Evolutionary conservation across 768 basidiomycete species (phyloP).

Genomic region (Phanerodontia chrysosporium): DNA sequence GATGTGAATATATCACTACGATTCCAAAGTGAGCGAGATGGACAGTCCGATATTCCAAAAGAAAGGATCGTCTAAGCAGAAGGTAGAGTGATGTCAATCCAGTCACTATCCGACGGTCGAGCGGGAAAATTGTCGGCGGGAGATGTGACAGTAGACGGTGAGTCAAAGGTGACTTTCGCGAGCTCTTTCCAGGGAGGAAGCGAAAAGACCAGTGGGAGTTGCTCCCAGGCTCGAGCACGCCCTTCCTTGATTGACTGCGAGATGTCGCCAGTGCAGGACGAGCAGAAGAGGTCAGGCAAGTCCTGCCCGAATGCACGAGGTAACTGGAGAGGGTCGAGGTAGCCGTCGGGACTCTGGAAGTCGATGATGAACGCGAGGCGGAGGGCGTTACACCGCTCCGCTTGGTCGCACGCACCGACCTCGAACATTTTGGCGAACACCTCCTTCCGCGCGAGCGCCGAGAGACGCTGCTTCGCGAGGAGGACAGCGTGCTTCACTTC

Average conservation of each 20-base stretch:
- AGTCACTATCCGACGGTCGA: conserved; percentile 7
- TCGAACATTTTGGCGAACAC: neutral
- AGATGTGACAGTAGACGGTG: neutral
- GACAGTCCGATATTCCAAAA: too few species aligned
- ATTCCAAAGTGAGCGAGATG: too few species aligned
- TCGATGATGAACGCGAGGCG: neutral
- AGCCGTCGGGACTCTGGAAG: neutral
- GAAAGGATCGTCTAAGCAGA: too few species aligned
- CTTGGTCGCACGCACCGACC: neutral
- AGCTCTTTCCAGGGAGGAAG: neutral
- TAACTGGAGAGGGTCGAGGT: neutral
- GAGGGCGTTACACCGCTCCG: neutral
- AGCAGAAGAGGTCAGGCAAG: neutral
- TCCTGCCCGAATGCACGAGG: neutral
- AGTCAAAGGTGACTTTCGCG: neutral
- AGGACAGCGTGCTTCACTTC: neutral
- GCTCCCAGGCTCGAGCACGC: neutral
- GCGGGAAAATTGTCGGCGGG: neutral
- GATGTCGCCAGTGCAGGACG: neutral
- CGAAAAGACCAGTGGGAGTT: neutral
- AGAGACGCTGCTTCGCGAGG: neutral
- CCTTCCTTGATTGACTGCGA: neutral
- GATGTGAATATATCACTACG: too few species aligned
- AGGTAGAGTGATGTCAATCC: conserved; percentile 17
- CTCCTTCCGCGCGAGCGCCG: neutral